These are phyloP conservation scores for Nemania serpens DNA, from an alignment of 2,329 filamentous ascomycete genomes.

Conservation along the genomic window DNA sequence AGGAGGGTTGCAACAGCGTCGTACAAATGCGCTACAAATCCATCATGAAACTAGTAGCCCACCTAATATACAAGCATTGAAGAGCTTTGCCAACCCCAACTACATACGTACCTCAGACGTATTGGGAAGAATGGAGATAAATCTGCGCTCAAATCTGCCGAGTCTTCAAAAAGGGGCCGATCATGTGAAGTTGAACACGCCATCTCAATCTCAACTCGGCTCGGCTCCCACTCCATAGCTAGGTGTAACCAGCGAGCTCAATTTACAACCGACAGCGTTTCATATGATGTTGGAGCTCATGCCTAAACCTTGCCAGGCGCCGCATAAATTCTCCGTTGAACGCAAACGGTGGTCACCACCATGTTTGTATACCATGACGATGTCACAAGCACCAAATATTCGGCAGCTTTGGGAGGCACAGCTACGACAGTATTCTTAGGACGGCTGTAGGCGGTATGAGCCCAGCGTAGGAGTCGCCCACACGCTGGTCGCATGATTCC, in stretches of 20 bases:
- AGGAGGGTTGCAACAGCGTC: conserved; percentile 19
- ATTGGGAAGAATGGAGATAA: conserved; percentile 7
- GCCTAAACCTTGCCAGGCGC: background rate
- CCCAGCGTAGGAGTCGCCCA: background rate
- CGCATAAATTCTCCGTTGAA: conserved; percentile 7
- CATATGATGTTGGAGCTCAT: background rate
- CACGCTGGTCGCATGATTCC: conserved; percentile 1
- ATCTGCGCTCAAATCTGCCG: background rate
- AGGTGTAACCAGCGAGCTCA: background rate
- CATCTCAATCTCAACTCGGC: conserved; percentile 2
- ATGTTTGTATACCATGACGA: conserved; percentile 17
- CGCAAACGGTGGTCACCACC: conserved; percentile 1
- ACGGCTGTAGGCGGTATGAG: background rate
- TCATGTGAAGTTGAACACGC: conserved; percentile 7
- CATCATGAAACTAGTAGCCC: conserved; percentile 6
- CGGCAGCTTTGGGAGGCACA: conserved; percentile 16
- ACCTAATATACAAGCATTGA: conserved; percentile 3
- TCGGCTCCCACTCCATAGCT: background rate
- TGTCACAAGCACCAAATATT: conserved; percentile 5
- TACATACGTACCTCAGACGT: background rate
- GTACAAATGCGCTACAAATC: background rate
- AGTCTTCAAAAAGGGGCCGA: background rate
- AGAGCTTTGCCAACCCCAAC: conserved; percentile 4
- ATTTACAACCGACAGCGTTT: background rate
- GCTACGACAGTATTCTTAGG: background rate